Percentiles rank a stretch among this genome's conserved stretches.
Evolutionary conservation across 352 stramenopile species (phyloP).

Genomic region (Phytopythium montanum): DNA sequence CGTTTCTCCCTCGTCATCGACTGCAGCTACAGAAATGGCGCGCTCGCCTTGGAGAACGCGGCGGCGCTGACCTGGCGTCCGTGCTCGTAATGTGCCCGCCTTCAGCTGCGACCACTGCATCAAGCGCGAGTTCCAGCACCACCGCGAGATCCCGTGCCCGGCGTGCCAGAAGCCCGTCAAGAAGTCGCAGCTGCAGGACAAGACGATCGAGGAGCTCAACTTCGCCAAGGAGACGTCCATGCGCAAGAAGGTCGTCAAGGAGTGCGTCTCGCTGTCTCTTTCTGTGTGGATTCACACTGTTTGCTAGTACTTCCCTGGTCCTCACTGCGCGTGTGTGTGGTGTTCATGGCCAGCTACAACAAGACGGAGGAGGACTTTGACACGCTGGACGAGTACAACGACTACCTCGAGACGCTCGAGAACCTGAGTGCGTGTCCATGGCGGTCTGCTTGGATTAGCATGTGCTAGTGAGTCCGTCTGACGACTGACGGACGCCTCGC

Average conservation of each 20-base stretch:
- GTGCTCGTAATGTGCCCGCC: background rate
- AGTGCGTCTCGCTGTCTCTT: constrained; percentile 30
- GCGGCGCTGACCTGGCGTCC: background rate
- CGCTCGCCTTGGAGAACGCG: background rate
- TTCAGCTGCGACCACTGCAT: constrained; percentile 82
- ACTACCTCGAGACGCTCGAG: constrained; percentile 83
- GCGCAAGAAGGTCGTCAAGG: constrained; percentile 85
- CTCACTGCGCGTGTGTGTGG: background rate
- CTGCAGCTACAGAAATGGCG: too few species aligned
- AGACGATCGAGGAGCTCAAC: constrained; percentile 87
- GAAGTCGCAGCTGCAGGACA: constrained; percentile 87
- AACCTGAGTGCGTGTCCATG: constrained; percentile 59
- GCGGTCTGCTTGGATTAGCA: background rate
- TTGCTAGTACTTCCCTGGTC: background rate
- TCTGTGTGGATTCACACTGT: background rate
- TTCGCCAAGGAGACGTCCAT: constrained; percentile 84
- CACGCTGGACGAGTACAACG: constrained; percentile 85
- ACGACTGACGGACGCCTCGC: background rate
- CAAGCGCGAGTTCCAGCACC: constrained; percentile 85
- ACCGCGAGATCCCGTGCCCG: constrained; percentile 81
- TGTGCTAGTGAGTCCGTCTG: too few species aligned
- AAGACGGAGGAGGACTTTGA: constrained; percentile 87
- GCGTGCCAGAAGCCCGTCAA: constrained; percentile 83
- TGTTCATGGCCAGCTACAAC: constrained; percentile 58
- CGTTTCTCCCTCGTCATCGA: background rate